Percentiles rank a stretch among this genome's conserved stretches.
Conservation (phyloP, 495 filamentous ascomycete genomes). For the Articulospora tetracladia region DNA sequence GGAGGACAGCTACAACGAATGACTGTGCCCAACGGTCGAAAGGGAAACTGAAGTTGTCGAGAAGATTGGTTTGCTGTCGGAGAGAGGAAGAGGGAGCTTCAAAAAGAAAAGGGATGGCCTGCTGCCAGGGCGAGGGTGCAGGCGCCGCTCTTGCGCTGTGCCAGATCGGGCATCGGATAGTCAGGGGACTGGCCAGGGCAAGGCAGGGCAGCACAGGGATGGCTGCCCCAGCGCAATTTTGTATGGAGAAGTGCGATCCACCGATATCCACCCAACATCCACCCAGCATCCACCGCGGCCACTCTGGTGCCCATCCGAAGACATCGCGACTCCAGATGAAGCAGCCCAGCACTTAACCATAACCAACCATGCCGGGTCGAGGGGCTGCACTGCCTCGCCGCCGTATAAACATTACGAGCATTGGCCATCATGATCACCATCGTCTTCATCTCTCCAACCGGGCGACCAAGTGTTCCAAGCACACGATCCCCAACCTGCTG, state of each 20-base stretch:
- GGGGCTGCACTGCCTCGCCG: neutral
- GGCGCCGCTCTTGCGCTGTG: neutral
- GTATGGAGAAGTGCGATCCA: neutral
- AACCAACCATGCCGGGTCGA: neutral
- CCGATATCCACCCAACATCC: neutral
- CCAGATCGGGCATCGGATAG: neutral
- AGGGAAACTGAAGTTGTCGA: slow-evolving; percentile 27
- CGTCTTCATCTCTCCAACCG: no score
- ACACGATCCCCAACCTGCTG: no score
- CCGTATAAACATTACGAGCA: neutral
- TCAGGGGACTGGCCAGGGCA: neutral
- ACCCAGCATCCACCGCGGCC: neutral
- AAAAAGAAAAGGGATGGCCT: neutral
- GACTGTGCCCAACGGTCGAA: slow-evolving; percentile 21
- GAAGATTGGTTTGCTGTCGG: slow-evolving; percentile 18
- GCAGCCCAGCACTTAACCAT: neutral
- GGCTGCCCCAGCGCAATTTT: neutral
- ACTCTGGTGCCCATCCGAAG: neutral
- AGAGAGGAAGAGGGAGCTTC: slow-evolving; percentile 11
- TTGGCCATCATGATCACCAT: no score
- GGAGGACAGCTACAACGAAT: slow-evolving; percentile 16
- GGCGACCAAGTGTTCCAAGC: no score
- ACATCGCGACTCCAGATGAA: neutral
- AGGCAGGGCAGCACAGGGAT: neutral
- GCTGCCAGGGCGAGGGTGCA: neutral